Evolutionary conservation across 176 grass and related monocot species (phyloP).

Genomic region (Guadua angustifolia): DNA sequence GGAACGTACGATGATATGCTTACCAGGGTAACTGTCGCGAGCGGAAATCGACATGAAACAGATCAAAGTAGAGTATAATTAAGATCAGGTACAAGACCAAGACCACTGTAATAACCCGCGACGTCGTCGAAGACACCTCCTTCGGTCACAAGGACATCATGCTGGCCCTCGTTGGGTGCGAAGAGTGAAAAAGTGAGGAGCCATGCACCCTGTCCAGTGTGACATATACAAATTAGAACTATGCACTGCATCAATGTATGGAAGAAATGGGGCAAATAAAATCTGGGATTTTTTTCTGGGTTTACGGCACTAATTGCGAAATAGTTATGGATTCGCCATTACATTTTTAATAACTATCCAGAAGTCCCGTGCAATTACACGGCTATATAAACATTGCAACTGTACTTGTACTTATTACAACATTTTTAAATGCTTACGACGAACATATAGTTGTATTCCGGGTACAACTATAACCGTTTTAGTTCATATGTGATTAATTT

Average conservation of each 20-base stretch:
- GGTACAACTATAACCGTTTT: too few relatives aligned
- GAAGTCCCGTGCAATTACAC: too few relatives aligned
- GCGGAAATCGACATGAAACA: conserved; percentile 79
- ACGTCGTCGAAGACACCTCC: conserved; percentile 72
- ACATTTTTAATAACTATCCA: neutral
- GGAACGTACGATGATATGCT: conserved; percentile 84
- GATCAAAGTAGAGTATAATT: conserved; percentile 76
- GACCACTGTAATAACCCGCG: conserved; percentile 42
- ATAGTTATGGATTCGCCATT: neutral
- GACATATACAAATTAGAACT: neutral
- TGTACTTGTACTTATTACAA: too few relatives aligned
- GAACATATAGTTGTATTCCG: too few relatives aligned
- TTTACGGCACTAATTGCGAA: neutral
- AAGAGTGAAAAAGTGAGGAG: conserved; percentile 31
- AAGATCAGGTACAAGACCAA: conserved; percentile 54
- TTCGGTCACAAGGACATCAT: conserved; percentile 68
- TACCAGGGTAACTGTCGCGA: conserved; percentile 64
- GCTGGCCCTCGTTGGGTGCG: conserved; percentile 55
- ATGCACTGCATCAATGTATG: neutral
- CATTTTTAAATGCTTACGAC: too few relatives aligned
- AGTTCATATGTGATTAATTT: too few relatives aligned
- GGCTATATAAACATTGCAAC: too few relatives aligned
- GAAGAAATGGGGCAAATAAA: neutral
- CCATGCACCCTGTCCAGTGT: too few relatives aligned
- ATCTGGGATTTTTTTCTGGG: neutral